Evolutionary conservation across 768 basidiomycete species (phyloP).

Genomic region (Phylloporus sp.): DNA sequence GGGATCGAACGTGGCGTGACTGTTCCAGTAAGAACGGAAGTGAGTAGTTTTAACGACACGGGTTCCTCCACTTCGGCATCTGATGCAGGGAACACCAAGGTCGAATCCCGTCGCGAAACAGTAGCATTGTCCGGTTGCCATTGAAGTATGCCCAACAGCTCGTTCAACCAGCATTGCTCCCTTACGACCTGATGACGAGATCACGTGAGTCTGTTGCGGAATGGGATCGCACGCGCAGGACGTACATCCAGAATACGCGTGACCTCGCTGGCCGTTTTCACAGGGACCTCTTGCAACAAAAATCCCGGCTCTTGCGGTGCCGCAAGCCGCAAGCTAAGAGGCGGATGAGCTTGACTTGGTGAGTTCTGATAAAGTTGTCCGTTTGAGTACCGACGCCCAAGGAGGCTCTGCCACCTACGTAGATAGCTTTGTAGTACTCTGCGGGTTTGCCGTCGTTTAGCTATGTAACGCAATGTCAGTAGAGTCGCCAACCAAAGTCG

Average conservation of each 20-base stretch:
- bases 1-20: slow-evolving; percentile 43
- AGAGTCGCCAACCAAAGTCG: neutral
- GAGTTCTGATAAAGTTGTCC: slow-evolving; percentile 44
- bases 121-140: slow-evolving; percentile 51
- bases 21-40: slow-evolving; percentile 61
- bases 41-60: slow-evolving; percentile 52
- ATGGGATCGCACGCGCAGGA: neutral
- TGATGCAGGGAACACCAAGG: neutral
- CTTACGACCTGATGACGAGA: slow-evolving; percentile 43
- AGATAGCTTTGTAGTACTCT: slow-evolving; percentile 62
- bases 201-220: neutral
- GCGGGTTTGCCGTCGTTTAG: slow-evolving; percentile 49
- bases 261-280: slow-evolving; percentile 66
- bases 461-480: slow-evolving; percentile 34
- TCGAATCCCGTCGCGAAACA: slow-evolving; percentile 4
- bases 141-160: slow-evolving; percentile 51
- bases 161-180: slow-evolving; percentile 84
- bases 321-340: slow-evolving; percentile 59
- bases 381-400: neutral
- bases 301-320: slow-evolving; percentile 76
- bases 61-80: slow-evolving; percentile 30
- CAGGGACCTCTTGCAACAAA: slow-evolving; percentile 62
- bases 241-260: slow-evolving; percentile 71
- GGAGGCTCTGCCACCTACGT: slow-evolving; percentile 42
- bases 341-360: slow-evolving; percentile 62